Evolutionary conservation across 495 filamentous ascomycete species (phyloP).

Genomic region (Lepidopterella palustris): DNA sequence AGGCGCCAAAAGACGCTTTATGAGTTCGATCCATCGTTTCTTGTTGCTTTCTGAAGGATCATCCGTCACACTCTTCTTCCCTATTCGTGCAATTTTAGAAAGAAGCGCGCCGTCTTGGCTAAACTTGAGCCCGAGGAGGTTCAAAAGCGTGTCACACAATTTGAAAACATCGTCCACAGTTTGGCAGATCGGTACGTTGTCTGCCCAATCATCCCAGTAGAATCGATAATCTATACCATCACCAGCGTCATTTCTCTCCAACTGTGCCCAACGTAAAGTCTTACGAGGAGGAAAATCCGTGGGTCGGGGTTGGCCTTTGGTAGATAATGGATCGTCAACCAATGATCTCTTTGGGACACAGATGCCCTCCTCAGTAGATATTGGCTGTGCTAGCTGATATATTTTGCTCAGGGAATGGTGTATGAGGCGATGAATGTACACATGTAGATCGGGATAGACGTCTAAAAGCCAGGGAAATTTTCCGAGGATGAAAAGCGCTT

Average conservation of each 20-base stretch:
- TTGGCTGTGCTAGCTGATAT: conserved; percentile 49
- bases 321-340: conserved; percentile 27
- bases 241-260: conserved; percentile 65
- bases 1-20: conserved; percentile 75
- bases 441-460: conserved; percentile 66
- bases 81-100: conserved; percentile 74
- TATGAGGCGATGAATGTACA: conserved; percentile 76
- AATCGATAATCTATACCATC: conserved; percentile 76
- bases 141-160: conserved; percentile 77
- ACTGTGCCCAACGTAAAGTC: conserved; percentile 66
- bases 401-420: conserved; percentile 69
- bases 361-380: conserved; percentile 26
- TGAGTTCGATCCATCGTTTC: conserved; percentile 70
- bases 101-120: conserved; percentile 75
- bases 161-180: conserved; percentile 83
- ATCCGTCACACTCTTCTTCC: conserved; percentile 60
- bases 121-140: conserved; percentile 77
- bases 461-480: conserved; percentile 88
- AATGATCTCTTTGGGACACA: conserved; percentile 25
- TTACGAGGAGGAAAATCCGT: conserved; percentile 51
- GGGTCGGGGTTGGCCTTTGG: conserved; percentile 61
- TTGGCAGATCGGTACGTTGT: conserved; percentile 87
- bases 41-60: conserved; percentile 64
- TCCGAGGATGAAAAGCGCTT: conserved; percentile 86
- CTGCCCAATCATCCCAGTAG: conserved; percentile 97